Percentiles rank a stretch among this genome's conserved stretches.
Evolutionary conservation across 306 rosid species (phyloP).

Genomic region (Carpinus viminea): DNA sequence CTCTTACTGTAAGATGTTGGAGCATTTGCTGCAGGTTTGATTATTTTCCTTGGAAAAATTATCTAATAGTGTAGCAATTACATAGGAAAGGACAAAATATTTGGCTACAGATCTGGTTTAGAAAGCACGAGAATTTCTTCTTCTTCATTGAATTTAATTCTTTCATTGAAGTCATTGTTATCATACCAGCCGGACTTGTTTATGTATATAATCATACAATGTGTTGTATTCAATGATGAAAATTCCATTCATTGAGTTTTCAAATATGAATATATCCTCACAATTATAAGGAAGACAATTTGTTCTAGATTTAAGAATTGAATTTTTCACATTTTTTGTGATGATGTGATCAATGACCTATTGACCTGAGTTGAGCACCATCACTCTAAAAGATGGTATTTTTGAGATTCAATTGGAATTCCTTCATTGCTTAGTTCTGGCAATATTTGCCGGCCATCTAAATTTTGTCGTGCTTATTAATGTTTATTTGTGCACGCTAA

Average conservation of each 20-base stretch:
- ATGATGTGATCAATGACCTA: background rate
- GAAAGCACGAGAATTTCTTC: background rate
- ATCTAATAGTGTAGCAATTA: background rate
- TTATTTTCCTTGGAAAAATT: background rate
- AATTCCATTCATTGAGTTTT: background rate
- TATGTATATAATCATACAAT: background rate
- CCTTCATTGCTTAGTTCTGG: no score
- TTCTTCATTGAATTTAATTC: background rate
- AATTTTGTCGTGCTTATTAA: background rate
- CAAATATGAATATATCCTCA: background rate
- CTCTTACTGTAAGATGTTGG: background rate
- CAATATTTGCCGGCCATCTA: no score
- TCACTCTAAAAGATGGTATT: background rate
- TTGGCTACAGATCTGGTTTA: background rate
- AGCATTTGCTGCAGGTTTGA: background rate
- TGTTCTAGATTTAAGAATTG: background rate
- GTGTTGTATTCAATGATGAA: background rate
- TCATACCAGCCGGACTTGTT: background rate
- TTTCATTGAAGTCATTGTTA: background rate
- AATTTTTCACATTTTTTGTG: background rate
- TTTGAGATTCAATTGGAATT: background rate
- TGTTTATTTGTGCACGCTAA: no score
- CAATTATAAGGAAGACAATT: background rate
- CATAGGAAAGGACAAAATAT: background rate
- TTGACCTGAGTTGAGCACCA: background rate